Percentiles rank a stretch among this genome's conserved stretches.
These are phyloP conservation scores for Spergularia azorica DNA, from an alignment of 179 eudicot species.

Conservation along the genomic window DNA sequence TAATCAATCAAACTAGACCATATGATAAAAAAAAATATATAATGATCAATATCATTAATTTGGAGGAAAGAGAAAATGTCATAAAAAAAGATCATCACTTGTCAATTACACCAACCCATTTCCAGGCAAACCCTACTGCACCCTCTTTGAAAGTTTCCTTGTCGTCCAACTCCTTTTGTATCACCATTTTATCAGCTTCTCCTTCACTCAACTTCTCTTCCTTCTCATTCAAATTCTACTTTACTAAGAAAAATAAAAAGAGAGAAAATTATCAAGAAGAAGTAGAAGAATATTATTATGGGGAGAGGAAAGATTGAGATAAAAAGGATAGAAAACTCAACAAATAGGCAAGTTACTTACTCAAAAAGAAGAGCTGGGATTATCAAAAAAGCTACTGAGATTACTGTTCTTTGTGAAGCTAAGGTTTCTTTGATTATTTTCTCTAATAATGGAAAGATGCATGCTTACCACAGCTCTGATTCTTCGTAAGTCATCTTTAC, in stretches of 20 bases:
- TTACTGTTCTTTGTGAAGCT: conserved; percentile 73
- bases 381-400: conserved; percentile 68
- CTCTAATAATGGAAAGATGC: conserved; percentile 57
- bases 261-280: neutral
- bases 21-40: neutral
- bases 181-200: no score
- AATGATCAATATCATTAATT: no score
- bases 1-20: neutral
- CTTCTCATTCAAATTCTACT: neutral
- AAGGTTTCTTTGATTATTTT: conserved; percentile 64
- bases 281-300: conserved; percentile 26
- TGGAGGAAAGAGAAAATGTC: no score
- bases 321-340: conserved; percentile 71
- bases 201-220: neutral
- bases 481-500: conserved; percentile 36
- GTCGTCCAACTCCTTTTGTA: conserved; percentile 27
- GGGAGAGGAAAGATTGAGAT: conserved; percentile 84
- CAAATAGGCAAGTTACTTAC: conserved; percentile 74
- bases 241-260: neutral
- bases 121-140: conserved; percentile 41
- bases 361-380: conserved; percentile 67
- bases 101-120: conserved; percentile 33
- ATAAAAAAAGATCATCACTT: neutral
- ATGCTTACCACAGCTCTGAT: conserved; percentile 50
- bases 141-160: conserved; percentile 45